Base-by-base conservation (phyloP, 306 rosid species). In the Nissolia schottii region DNA sequence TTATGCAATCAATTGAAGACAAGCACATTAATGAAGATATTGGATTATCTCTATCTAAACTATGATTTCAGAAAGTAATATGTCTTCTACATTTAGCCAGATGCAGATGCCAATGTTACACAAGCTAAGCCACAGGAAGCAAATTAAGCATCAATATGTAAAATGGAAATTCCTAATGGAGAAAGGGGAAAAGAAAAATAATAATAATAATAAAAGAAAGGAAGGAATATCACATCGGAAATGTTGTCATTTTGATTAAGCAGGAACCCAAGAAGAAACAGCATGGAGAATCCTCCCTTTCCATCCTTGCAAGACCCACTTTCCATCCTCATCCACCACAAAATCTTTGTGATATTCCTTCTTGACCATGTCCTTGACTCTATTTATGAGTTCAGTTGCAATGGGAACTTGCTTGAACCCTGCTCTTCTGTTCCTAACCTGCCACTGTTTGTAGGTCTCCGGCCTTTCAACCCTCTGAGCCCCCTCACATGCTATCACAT, bases 371-470 rank as follows among this genome's bases (percentile, higher is more conserved):
- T 55, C 80, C 85, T 82, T 82, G n/a, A 89, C 90, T 58, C 13
- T 50, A 56, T 61, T 81, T 62, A 89, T 24, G 10, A 89, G 37
- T 15, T 86, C 83, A 25, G 79, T 73, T 29, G 85, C 84, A 19
- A 85, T 28, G 7, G 88, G 81, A 24, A 94, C 66, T 80, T 89
- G 94, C 81, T 71, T 80, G 79, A 94, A 89, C 45, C 97, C 91
- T 6, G 91, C 98, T 73, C 96, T 86, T 6, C 12, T 53, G 55
- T 86, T 91, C 76, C 97, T 79, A 50, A 76, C 84, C 68, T 85
- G 96, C 97, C 98, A 91, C 72, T 85, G 95, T 81, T 84, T 89
- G 77, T 87, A 94, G 0, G 95, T 83, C 77, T 91, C 98, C 2
- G 96, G 98, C 85, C 92, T 85, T 59, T 94, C 97, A 45, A 88